Percentiles rank a stretch among this genome's conserved stretches.
These are phyloP conservation scores for Wallacemonas rigidus DNA, from an alignment of 208 protist species.

Conservation along the genomic window DNA sequence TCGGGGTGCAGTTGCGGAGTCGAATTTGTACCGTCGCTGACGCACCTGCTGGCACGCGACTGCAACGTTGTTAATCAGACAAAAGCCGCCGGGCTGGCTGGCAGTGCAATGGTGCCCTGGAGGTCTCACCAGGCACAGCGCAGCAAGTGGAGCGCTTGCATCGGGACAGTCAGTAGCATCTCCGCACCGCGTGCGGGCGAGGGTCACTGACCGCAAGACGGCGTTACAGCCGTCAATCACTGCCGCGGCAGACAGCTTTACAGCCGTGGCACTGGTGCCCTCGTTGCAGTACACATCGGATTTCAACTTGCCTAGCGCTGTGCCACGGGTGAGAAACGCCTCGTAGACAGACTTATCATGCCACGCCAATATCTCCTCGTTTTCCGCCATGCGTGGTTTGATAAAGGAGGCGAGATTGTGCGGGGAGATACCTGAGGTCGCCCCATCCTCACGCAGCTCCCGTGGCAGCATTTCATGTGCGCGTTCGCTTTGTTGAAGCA, in stretches of 20 bases:
- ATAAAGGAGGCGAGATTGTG: constrained; percentile 41
- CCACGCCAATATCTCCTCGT: constrained; percentile 62
- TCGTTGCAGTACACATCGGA: constrained; percentile 84
- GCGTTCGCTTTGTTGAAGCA: constrained; percentile 38
- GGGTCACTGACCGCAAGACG: constrained; percentile 27
- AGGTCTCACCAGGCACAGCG: constrained; percentile 86
- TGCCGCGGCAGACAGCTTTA: constrained; percentile 54
- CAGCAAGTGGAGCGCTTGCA: constrained; percentile 28
- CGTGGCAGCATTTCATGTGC: constrained; percentile 58
- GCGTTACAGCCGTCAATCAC: constrained; percentile 61
- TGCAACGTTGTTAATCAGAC: constrained; percentile 90
- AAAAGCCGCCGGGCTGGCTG: constrained; percentile 81
- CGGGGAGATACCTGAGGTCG: too few relatives aligned
- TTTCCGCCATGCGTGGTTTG: constrained; percentile 55
- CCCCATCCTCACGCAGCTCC: constrained; percentile 28
- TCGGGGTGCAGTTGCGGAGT: constrained; percentile 7
- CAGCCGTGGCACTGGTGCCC: constrained; percentile 55
- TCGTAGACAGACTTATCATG: constrained; percentile 49
- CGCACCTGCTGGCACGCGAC: constrained; percentile 64
- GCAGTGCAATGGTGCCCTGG: constrained; percentile 89
- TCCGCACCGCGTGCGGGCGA: not conserved
- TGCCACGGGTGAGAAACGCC: constrained; percentile 53
- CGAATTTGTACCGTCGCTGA: constrained; percentile 13
- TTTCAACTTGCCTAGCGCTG: constrained; percentile 42
- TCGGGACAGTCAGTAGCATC: not conserved